Conservation (phyloP, 1,139 yeast species). For the Saccharomyces hybrid region DNA sequence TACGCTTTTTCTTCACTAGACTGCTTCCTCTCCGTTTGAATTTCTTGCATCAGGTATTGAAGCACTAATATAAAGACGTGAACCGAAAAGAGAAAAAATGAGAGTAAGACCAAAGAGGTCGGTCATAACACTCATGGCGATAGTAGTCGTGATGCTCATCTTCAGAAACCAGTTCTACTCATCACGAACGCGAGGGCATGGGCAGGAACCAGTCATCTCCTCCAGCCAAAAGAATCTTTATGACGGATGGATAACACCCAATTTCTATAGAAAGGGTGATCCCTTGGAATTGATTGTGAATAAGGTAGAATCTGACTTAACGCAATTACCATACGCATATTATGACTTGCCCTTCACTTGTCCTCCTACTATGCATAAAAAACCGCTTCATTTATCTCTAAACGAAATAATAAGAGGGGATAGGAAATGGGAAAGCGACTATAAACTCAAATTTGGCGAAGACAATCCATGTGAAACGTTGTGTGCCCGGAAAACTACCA, state of each 20-base stretch:
- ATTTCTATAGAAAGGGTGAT: conserved; percentile 40
- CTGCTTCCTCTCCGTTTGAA: background rate
- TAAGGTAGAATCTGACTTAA: conserved; percentile 67
- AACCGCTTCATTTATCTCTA: conserved; percentile 58
- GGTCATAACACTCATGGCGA: background rate
- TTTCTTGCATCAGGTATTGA: background rate
- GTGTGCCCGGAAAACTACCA: conserved; percentile 54
- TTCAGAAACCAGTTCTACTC: background rate
- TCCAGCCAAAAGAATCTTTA: background rate
- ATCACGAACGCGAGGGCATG: background rate
- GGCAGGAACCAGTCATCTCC: background rate
- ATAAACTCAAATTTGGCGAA: conserved; percentile 49
- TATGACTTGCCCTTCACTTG: conserved; percentile 76
- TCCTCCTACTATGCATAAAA: conserved; percentile 48
- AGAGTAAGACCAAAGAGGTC: background rate
- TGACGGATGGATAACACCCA: conserved; percentile 27
- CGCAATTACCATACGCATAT: conserved; percentile 73
- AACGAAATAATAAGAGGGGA: conserved; percentile 81
- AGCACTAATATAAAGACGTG: background rate
- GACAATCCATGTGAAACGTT: conserved; percentile 59
- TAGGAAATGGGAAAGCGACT: conserved; percentile 67
- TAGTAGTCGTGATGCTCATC: background rate
- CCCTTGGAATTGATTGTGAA: conserved; percentile 64
- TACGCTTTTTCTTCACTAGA: background rate
- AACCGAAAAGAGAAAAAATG: background rate